Evolutionary conservation across 176 grass and related monocot species (phyloP), one percentile per base, ranked within the genome.

Genomic region (Rhipidocladum racemiflorum): DNA sequence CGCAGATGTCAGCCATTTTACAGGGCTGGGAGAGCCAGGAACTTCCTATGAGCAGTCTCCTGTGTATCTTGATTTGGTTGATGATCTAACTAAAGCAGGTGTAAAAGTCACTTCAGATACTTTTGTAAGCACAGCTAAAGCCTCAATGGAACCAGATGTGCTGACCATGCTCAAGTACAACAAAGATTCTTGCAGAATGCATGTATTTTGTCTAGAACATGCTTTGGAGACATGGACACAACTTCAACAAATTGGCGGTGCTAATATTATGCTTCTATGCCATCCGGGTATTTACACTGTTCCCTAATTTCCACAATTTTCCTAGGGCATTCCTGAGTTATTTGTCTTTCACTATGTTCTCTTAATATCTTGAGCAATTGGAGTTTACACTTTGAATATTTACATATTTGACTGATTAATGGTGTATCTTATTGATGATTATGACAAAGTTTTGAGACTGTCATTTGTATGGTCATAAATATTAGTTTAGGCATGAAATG

Each of bases 171-270:
- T 90, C 51, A 87, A 76, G 68, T 83, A 74, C 82, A 92, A 90
- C 57, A 95, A 86, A 78, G 92, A 99, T 81, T 93, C 90, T 70
- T 99, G 92, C 50, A 86, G 91, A 78, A 99, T 93, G 88, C 96
- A 99, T 86, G 93, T 95, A 34, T 99, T 99, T 88, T 99, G 96
- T 95, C 91, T 99, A 69, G 96, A 99, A 86, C 96, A 99, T 86
- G 92, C 92, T 86, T 85, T 89, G 82, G 93, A 95, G 74, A 92
- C 90, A 77, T 94, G 90, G 87, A 93, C 84, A 80, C 85, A 88
- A 82, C 90, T 99, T 74, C 82, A 93, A 81, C 77, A 78, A 71
- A 89, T 95, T 46, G 96, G 96, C 66, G 96, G 96, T 68, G 91
- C 88, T 74, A 76, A 99, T 81, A 84, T 99, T 86, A 95, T 95